Evolutionary conservation across 1,284 basidiomycete species (phyloP), one percentile per base, ranked within the genome.

Genomic region (Ceratobasidium sp.): DNA sequence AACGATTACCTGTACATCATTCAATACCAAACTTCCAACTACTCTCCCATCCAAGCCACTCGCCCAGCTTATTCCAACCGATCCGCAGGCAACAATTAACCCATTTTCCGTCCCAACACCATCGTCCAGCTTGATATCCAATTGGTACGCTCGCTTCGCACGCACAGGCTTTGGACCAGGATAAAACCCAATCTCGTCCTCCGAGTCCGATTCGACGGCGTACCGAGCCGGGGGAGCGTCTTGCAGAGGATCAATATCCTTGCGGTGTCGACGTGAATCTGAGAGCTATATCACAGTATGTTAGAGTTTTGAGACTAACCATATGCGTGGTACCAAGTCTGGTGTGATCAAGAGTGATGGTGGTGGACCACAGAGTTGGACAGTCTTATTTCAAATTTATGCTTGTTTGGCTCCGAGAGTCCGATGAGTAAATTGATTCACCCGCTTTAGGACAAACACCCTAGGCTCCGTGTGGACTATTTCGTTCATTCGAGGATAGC

Each of bases 131-230:
- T 40, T 18, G n/a, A 78, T 28, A 18, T 46, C 61, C 23, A 78
- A 44, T 15, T 46, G 61, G 60, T 66, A 75, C 2, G 49, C 69
- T 3, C 61, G 78, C 13, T 33, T 33, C 28, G 33, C 18, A n/a
- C 56, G 49, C 26, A 18, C n/a, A 53, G 61, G 33, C 28, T 40
- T 42, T 18, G 76, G 42, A 44, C 60, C 61, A 18, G 72, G 66
- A 20, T 69, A 58, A 61, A 58, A 56, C 33, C 68, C 77, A n/a
- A 71, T 28, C 46, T 80, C 79, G 55, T 79, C 79, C 46, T 80
- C 79, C 15, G 66, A 71, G 55, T 80, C 79, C 1, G 79, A 80
- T 44, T 80, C 79, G 49, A 80, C 75, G 18, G 78, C 79, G 42
- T 80, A 80, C 23, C 79, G 63, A 3, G 79, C 78, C 10, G 79